Percentiles rank a stretch among this genome's conserved stretches.
Conservation (phyloP, 106 monocot species). For the Platanthera zijinensis region DNA sequence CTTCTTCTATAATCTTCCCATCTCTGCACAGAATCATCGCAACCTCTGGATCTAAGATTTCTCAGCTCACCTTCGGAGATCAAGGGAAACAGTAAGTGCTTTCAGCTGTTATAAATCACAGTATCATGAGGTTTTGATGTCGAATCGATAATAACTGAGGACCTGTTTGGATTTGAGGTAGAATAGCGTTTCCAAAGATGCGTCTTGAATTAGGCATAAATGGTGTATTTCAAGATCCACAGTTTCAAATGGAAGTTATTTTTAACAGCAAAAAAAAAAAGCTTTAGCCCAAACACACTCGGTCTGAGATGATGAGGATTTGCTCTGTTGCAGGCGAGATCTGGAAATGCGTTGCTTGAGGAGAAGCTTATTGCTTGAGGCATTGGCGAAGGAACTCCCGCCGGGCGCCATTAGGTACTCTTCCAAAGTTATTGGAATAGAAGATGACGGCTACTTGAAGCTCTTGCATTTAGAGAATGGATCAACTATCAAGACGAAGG, state of each 20-base stretch:
- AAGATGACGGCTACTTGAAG: conserved; percentile 26
- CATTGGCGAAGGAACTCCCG: conserved; percentile 43
- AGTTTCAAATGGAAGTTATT: too few species aligned
- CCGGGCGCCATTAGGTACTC: conserved; percentile 37
- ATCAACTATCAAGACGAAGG: conserved; percentile 50
- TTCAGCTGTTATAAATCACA: too few species aligned
- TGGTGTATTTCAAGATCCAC: too few species aligned
- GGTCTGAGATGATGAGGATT: neutral
- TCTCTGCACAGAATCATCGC: neutral
- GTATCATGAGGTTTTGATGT: neutral
- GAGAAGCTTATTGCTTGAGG: conserved; percentile 38
- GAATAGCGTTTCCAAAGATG: neutral
- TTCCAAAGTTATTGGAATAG: conserved; percentile 41
- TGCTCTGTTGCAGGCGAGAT: neutral
- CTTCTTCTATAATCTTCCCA: neutral
- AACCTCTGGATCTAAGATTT: conserved; percentile 17
- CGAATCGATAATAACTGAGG: too few species aligned
- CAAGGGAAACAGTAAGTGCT: conserved; percentile 18
- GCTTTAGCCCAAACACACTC: too few species aligned
- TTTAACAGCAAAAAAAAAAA: too few species aligned
- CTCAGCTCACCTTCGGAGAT: conserved; percentile 8
- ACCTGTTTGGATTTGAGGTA: too few species aligned
- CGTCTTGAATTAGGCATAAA: conserved; percentile 10
- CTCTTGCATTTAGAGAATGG: conserved; percentile 50
- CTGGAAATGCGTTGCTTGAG: conserved; percentile 37